Conservation (phyloP, 2,329 filamentous ascomycete genomes). For the Daldinia sp. region DNA sequence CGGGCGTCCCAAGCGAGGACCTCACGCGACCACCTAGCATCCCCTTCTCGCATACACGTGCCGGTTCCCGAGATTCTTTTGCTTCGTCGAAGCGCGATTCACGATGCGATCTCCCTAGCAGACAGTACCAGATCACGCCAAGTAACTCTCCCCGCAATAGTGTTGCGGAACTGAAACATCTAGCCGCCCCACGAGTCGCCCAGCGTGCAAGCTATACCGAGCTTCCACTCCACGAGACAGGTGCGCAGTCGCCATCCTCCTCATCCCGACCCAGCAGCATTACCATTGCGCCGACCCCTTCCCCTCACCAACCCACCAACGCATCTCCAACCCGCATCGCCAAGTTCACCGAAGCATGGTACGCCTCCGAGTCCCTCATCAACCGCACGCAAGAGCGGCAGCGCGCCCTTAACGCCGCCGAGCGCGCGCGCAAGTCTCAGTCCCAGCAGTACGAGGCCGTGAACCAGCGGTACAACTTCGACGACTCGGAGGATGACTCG, state of each 20-base stretch:
- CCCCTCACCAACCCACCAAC: conserved; percentile 48
- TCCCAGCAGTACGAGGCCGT: conserved; percentile 60
- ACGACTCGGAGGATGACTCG: conserved; percentile 34
- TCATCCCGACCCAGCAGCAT: conserved; percentile 44
- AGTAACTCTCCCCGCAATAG: conserved; percentile 59
- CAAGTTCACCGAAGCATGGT: conserved; percentile 68
- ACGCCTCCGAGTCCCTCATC: conserved; percentile 65
- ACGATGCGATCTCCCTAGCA: conserved; percentile 65
- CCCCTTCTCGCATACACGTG: conserved; percentile 84
- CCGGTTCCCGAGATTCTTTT: conserved; percentile 69
- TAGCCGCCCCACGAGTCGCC: conserved; percentile 55
- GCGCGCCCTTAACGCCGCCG: conserved; percentile 55
- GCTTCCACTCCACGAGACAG: conserved; percentile 60
- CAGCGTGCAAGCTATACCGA: conserved; percentile 63
- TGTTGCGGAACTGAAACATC: conserved; percentile 60
- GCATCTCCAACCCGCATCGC: conserved; percentile 55
- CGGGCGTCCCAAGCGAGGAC: conserved; percentile 59
- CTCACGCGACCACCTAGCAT: conserved; percentile 67
- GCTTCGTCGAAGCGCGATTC: conserved; percentile 65
- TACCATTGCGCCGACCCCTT: conserved; percentile 35
- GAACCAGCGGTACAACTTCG: conserved; percentile 58
- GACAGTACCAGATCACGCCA: conserved; percentile 65
- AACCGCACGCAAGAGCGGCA: conserved; percentile 67
- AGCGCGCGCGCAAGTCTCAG: conserved; percentile 32
- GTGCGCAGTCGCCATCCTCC: conserved; percentile 29